Conservation (phyloP, 805 yeast genomes). For the Tetrapisispora iriomotensis region DNA sequence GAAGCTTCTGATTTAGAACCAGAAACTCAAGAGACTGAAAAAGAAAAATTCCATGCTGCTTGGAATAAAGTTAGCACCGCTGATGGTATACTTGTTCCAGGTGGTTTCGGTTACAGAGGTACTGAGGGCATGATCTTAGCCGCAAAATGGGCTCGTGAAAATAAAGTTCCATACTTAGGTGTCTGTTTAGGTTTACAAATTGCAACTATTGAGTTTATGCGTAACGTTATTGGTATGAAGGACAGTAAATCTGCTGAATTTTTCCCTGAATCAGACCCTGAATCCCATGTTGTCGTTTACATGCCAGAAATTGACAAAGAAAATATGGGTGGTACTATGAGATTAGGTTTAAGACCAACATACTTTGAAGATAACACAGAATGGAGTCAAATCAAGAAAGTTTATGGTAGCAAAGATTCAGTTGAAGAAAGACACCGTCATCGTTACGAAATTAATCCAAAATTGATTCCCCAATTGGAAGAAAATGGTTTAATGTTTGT, state of each 20-base stretch:
- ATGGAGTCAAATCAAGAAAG: slow-evolving; percentile 59
- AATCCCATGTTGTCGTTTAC: slow-evolving; percentile 68
- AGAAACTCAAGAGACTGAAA: slow-evolving; percentile 49
- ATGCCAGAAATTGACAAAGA: slow-evolving; percentile 98
- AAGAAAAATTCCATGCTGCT: slow-evolving; percentile 81
- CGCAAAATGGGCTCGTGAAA: slow-evolving; percentile 96
- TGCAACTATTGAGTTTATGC: slow-evolving; percentile 88
- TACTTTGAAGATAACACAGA: slow-evolving; percentile 60
- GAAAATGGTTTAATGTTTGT: slow-evolving; percentile 73
- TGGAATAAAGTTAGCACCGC: slow-evolving; percentile 92
- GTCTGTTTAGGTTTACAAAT: slow-evolving; percentile 96
- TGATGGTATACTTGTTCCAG: slow-evolving; percentile 95
- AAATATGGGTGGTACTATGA: slow-evolving; percentile 97
- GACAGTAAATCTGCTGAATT: slow-evolving; percentile 79
- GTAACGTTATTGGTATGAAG: slow-evolving; percentile 61
- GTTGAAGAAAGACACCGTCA: slow-evolving; percentile 96
- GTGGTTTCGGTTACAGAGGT: slow-evolving; percentile 97
- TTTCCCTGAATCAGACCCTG: slow-evolving; percentile 49
- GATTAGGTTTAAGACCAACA: slow-evolving; percentile 90
- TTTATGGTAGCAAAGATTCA: slow-evolving; percentile 61
- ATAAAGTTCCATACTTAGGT: slow-evolving; percentile 88
- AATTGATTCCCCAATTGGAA: slow-evolving; percentile 61
- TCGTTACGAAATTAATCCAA: slow-evolving; percentile 94
- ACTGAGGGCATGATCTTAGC: slow-evolving; percentile 97
- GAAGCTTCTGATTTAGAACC: slow-evolving; percentile 87